phyloP scores from a whole-genome alignment of 177 flowering plant genomes.

The Tripterygium wilfordii region DNA sequence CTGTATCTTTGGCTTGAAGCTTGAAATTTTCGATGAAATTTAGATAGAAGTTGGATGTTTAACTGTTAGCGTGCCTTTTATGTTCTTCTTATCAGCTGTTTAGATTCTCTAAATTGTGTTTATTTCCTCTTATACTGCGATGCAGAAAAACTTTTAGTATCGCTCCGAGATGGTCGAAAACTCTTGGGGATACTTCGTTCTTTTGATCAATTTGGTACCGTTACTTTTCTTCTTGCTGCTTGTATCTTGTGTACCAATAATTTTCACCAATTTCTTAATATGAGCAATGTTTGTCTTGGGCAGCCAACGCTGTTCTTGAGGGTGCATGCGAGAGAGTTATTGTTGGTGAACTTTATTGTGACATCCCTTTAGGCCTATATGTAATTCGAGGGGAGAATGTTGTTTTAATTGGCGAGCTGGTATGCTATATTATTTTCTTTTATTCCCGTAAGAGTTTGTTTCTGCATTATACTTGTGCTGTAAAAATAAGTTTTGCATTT shows the following conservation, averaged over 20 bases:
- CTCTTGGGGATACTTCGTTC: slow-evolving; percentile 78
- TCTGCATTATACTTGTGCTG: too few species aligned
- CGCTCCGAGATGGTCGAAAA: slow-evolving; percentile 79
- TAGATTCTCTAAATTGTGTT: too few species aligned
- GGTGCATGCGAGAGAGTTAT: slow-evolving; percentile 83
- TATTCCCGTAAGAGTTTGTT: too few species aligned
- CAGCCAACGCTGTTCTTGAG: slow-evolving; percentile 88
- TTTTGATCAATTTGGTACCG: slow-evolving; percentile 90
- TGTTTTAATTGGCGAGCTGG: slow-evolving; percentile 85
- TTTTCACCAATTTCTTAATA: too few species aligned
- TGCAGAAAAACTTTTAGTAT: slow-evolving; percentile 79
- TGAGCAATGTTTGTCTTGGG: not conserved
- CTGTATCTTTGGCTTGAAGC: too few species aligned
- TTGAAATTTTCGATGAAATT: too few species aligned
- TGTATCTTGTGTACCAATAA: not conserved
- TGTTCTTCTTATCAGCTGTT: too few species aligned
- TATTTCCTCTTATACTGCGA: too few species aligned
- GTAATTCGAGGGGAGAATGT: slow-evolving; percentile 90
- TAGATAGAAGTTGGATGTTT: too few species aligned
- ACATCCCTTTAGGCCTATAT: slow-evolving; percentile 73
- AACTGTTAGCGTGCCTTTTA: too few species aligned
- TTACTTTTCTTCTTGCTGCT: not conserved
- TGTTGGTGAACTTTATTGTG: slow-evolving; percentile 82
- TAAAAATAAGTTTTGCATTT: not conserved
- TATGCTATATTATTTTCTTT: too few species aligned